These are phyloP conservation scores for Caryopteris hybrid DNA, from an alignment of 305 asterid genomes.

Conservation along the genomic window DNA sequence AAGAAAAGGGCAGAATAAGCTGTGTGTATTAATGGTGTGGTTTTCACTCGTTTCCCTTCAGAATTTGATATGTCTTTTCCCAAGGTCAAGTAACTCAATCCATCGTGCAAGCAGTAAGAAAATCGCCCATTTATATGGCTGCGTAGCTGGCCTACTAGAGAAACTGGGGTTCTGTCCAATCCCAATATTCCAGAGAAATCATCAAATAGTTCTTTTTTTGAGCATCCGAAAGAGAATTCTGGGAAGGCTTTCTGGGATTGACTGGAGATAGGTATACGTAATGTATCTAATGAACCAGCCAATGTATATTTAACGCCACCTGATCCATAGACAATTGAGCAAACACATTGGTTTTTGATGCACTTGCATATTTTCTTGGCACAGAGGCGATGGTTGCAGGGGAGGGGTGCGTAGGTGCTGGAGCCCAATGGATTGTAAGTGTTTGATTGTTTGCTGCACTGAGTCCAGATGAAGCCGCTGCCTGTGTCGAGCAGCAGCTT, in stretches of 20 bases:
- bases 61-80: background rate
- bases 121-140: background rate
- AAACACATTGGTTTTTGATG: conserved; percentile 4
- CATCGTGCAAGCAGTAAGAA: conserved; percentile 7
- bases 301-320: background rate
- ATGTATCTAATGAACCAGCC: background rate
- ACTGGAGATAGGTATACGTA: too few species aligned
- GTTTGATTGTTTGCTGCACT: background rate
- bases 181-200: conserved; percentile 9
- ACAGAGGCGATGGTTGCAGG: conserved; percentile 17
- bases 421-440: background rate
- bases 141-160: background rate
- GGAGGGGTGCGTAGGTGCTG: background rate
- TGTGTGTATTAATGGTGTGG: background rate
- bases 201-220: background rate
- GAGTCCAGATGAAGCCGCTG: conserved; percentile 11
- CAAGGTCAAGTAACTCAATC: conserved; percentile 6
- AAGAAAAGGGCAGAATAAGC: background rate
- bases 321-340: too few species aligned
- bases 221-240: background rate
- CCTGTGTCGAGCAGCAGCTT: conserved; percentile 15
- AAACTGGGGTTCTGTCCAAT: background rate
- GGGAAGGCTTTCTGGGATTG: too few species aligned
- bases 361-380: conserved; percentile 17
- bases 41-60: background rate